Conservation (phyloP, 2,329 filamentous ascomycete genomes). For the Cylindrodendrum hubeiense region DNA sequence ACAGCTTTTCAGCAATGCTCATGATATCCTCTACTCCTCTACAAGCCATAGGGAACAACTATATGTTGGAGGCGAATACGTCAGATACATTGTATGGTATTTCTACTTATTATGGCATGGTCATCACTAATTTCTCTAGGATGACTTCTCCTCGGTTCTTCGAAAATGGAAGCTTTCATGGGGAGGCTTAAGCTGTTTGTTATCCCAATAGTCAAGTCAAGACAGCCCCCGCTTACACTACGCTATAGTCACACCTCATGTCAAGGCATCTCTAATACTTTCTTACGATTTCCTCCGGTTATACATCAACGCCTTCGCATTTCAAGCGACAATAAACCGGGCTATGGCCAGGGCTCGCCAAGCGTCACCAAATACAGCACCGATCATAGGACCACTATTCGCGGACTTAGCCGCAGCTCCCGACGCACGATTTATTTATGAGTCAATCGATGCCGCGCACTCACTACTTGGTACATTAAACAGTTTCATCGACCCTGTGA, state of each 20-base stretch:
- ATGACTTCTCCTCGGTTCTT: conserved; percentile 77
- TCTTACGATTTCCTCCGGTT: conserved; percentile 80
- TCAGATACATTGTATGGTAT: conserved; percentile 72
- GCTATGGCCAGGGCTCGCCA: conserved; percentile 47
- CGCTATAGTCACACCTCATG: conserved; percentile 66
- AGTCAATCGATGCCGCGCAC: conserved; percentile 74
- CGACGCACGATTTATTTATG: conserved; percentile 75
- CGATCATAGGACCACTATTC: conserved; percentile 56
- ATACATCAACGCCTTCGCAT: conserved; percentile 82
- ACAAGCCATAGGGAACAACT: conserved; percentile 77
- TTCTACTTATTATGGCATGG: not conserved
- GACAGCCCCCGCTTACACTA: not conserved
- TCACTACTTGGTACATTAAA: conserved; percentile 71
- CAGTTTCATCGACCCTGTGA: conserved; percentile 69
- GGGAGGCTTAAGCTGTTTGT: conserved; percentile 73
- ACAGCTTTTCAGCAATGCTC: conserved; percentile 79
- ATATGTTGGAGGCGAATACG: conserved; percentile 78
- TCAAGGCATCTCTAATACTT: conserved; percentile 76
- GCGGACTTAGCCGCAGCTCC: conserved; percentile 69
- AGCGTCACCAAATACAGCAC: conserved; percentile 51
- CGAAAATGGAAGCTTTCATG: conserved; percentile 79
- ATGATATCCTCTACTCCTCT: conserved; percentile 80
- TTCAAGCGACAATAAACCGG: conserved; percentile 75
- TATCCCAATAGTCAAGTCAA: not conserved
- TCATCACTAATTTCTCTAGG: conserved; percentile 45